Conservation (phyloP, 495 filamentous ascomycete species). For the Hyaloscypha finlandica region DNA sequence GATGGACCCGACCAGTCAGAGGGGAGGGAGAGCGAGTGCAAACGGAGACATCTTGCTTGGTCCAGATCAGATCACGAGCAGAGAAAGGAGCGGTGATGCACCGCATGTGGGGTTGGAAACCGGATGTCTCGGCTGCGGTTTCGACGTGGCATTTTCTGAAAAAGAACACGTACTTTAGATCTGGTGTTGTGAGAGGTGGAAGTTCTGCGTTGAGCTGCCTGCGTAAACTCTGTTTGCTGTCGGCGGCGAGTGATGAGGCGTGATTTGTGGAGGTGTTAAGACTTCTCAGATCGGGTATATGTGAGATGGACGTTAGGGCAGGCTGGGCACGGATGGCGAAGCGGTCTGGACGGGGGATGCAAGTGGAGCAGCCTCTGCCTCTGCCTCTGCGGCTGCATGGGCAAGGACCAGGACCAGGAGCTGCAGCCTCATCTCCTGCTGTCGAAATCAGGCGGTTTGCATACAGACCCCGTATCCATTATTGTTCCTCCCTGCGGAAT, state of each 20-base stretch:
- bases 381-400: background rate
- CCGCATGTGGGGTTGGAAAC: background rate
- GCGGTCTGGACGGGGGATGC: background rate
- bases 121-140: background rate
- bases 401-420: background rate
- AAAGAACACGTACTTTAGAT: background rate
- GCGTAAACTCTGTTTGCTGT: background rate
- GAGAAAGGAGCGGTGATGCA: background rate
- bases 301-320: slow-evolving; percentile 1
- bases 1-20: background rate
- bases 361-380: background rate
- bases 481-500: background rate
- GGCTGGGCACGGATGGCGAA: slow-evolving; percentile 1
- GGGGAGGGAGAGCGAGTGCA: background rate
- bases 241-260: background rate
- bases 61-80: background rate
- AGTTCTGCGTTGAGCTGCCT: background rate
- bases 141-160: background rate
- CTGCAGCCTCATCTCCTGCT: background rate
- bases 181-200: background rate
- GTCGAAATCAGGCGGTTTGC: slow-evolving; percentile 1
- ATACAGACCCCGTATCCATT: background rate
- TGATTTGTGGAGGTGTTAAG: background rate
- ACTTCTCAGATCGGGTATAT: background rate
- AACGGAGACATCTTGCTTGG: background rate